Base-by-base conservation (phyloP, 371 early-diverging fungal genomes). In the Saksenaea oblongispora region DNA sequence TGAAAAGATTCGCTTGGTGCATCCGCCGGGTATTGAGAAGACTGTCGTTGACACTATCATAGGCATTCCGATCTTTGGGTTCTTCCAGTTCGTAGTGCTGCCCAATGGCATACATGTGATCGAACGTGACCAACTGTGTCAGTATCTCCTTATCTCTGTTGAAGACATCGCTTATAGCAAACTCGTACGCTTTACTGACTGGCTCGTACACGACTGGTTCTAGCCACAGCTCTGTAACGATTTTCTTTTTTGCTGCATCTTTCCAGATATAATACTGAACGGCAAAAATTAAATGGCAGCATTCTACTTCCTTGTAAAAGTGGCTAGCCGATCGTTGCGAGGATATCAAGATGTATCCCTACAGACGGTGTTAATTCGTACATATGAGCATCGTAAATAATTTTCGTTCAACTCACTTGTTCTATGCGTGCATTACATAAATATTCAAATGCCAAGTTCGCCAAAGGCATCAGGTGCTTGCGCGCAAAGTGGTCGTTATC, bases 151-250 rank as follows among this genome's bases (percentile, higher is more conserved):
- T 76, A 58, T 93, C 91, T 7, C 71, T 68, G 2, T 71, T 66
- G n/a, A 83, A 72, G 9, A 89, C 72, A 9, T 72, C 65, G 1
- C 67, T 61, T 55, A 74, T 69, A 3, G 70, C 54, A 22, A 53
- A 60, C 8, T 79, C 76, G 28, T 60, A 51, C n/a, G 72, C 67
- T 42, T 39, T 65, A 18, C 51, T 22, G 0, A 42, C 56, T 1
- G 26, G 31, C 22, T 47, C 51, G 22, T 22, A 47, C 2, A 66
- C 62, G 11, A 69, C 54, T 0, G 94, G 92, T 67, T 94, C 94
- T 54, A 86, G 75, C 91, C 92, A 92, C 9, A 91, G 65, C 63
- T 92, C 89, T 0, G 92, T 91, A 0, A 80, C 72, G 3, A 93
- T 72, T 14, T 80, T 78, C 4, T 74, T 73, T 18, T 82, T 77